phyloP scores from a whole-genome alignment of 192 early-diverging fungal species.

The Martensiomyces pterosporus region DNA sequence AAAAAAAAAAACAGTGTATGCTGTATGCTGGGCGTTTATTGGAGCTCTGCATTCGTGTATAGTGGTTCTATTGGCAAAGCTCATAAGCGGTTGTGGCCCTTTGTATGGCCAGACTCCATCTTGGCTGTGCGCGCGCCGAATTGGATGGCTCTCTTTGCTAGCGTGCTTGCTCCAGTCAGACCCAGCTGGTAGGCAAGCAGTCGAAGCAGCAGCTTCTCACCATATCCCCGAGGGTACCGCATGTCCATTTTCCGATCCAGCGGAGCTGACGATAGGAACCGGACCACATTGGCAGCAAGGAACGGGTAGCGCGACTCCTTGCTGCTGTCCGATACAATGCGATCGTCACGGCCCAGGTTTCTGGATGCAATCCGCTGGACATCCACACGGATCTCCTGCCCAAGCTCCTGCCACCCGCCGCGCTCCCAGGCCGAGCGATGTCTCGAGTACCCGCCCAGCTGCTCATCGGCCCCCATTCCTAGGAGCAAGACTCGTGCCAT shows the following conservation, averaged over 20 bases:
- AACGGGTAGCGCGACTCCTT: conserved; percentile 89
- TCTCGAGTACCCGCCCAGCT: conserved; percentile 87
- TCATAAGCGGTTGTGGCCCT: conserved; percentile 32
- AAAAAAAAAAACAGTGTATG: conserved; percentile 2
- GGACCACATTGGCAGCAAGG: conserved; percentile 67
- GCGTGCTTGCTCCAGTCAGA: conserved; percentile 51
- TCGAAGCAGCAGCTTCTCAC: conserved; percentile 87
- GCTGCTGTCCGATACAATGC: conserved; percentile 81
- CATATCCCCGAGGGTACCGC: conserved; percentile 72
- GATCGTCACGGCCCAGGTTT: conserved; percentile 92
- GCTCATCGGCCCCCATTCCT: conserved; percentile 93
- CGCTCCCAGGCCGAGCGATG: conserved; percentile 71
- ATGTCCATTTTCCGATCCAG: conserved; percentile 80
- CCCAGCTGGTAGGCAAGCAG: conserved; percentile 68
- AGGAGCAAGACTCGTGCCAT: conserved; percentile 74
- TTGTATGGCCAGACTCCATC: conserved; percentile 57
- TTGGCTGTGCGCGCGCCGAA: conserved; percentile 96
- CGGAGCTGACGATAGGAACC: conserved; percentile 60
- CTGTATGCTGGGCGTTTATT: too few relatives aligned
- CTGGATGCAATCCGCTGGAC: conserved; percentile 79
- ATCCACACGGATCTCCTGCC: conserved; percentile 77
- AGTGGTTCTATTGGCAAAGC: background rate
- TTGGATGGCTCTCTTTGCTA: conserved; percentile 92
- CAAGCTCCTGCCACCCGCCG: conserved; percentile 61
- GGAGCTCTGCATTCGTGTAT: too few relatives aligned